phyloP scores from a whole-genome alignment of 2,329 filamentous ascomycete genomes.

The Phialocephala subalpina region DNA sequence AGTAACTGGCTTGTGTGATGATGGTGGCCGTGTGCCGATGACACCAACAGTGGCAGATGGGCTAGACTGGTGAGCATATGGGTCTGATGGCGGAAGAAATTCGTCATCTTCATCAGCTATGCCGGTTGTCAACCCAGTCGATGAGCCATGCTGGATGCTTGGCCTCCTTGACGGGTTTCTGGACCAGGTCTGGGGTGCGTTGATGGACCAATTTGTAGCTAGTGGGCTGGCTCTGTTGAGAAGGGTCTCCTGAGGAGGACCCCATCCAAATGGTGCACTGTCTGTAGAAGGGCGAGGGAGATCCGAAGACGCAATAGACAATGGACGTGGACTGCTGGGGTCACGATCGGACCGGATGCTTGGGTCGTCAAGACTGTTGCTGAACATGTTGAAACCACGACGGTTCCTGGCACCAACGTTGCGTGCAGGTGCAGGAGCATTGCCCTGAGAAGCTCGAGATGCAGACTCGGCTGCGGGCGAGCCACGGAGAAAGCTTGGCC shows the following conservation, averaged over 20 bases:
- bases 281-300: constrained; percentile 82
- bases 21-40: constrained; percentile 79
- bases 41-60: constrained; percentile 66
- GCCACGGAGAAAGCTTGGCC: constrained; percentile 52
- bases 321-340: constrained; percentile 68
- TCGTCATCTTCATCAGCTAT: constrained; percentile 71
- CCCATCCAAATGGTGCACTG: constrained; percentile 77
- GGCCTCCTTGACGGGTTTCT: constrained; percentile 81
- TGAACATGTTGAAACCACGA: constrained; percentile 53
- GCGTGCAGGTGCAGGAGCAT: constrained; percentile 43
- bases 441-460: constrained; percentile 40
- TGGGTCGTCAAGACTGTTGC: constrained; percentile 55
- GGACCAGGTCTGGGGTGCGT: constrained; percentile 67
- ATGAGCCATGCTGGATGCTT: constrained; percentile 80
- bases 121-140: constrained; percentile 66
- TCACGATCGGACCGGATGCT: constrained; percentile 60
- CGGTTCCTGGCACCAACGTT: constrained; percentile 35
- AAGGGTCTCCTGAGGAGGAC: constrained; percentile 52
- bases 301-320: constrained; percentile 73
- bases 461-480: constrained; percentile 35
- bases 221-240: constrained; percentile 61
- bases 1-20: constrained; percentile 58
- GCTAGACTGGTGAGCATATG: constrained; percentile 59
- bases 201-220: constrained; percentile 58
- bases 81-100: constrained; percentile 62